Percentiles rank a stretch among this genome's conserved stretches.
phyloP scores from a whole-genome alignment of 345 rosid genomes.

The Kernera saxatilis region DNA sequence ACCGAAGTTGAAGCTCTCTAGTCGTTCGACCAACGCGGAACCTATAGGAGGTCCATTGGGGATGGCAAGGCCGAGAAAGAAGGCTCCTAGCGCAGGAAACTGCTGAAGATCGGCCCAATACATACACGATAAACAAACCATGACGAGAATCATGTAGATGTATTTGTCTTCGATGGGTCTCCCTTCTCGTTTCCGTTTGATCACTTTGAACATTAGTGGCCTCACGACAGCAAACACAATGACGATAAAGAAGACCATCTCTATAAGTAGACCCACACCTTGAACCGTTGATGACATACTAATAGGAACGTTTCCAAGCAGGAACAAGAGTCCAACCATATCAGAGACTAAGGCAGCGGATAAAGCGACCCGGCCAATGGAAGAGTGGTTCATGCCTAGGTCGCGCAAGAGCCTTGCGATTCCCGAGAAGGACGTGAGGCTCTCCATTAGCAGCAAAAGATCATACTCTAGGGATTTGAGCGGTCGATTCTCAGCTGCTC shows the following conservation, averaged over 20 bases:
- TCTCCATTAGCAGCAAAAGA: conserved; percentile 14
- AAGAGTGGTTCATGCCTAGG: conserved; percentile 42
- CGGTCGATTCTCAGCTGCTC: background rate
- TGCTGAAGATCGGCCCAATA: background rate
- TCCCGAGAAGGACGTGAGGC: conserved; percentile 38
- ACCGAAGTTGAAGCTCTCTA: conserved; percentile 34
- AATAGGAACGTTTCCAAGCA: background rate
- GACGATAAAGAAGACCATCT: background rate
- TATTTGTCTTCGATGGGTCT: conserved; percentile 32
- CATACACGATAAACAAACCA: conserved; percentile 20
- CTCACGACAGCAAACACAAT: background rate
- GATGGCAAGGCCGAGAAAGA: conserved; percentile 35
- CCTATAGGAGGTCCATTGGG: conserved; percentile 57
- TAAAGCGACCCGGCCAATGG: conserved; percentile 42
- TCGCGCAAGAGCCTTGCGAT: conserved; percentile 45
- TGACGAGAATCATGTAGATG: conserved; percentile 13
- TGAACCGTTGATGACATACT: rapidly evolving
- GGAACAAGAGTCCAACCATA: background rate
- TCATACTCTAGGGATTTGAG: background rate
- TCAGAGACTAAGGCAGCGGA: conserved; percentile 38
- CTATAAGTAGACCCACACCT: background rate
- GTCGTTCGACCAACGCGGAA: conserved; percentile 32
- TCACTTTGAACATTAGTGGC: conserved; percentile 15
- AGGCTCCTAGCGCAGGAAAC: conserved; percentile 35
- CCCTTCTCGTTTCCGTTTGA: conserved; percentile 29